Conservation (phyloP, 78 protist genomes). For the Paratrimastix pyriformis region DNA sequence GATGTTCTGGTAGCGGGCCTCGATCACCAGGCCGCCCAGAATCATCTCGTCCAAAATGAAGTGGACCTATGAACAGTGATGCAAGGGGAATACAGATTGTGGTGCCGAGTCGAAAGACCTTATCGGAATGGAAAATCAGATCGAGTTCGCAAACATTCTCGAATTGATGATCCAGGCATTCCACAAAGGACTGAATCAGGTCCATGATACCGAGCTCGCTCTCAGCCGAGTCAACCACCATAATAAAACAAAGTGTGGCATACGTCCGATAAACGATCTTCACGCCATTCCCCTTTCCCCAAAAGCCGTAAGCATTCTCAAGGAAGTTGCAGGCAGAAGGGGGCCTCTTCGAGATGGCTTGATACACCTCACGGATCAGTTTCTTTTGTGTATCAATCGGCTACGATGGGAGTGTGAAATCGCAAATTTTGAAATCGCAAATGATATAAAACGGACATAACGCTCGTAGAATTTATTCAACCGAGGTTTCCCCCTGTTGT, state of each 20-base stretch:
- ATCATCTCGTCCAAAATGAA: neutral
- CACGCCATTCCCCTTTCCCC: neutral
- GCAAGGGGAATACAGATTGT: neutral
- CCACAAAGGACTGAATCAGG: constrained; percentile 3
- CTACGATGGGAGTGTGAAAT: no score
- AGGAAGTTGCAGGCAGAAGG: neutral
- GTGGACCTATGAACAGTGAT: neutral
- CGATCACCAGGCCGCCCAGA: neutral
- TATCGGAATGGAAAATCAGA: neutral
- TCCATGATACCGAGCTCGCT: neutral
- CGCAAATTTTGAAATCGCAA: no score
- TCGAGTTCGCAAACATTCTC: constrained; percentile 13
- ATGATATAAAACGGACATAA: no score
- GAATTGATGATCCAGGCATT: neutral
- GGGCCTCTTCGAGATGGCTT: no score
- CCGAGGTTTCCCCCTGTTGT: no score
- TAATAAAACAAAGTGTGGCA: neutral
- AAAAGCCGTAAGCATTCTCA: constrained; percentile 8
- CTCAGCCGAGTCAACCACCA: neutral
- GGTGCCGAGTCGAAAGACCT: neutral
- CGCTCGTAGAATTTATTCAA: no score
- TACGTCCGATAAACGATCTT: constrained; percentile 7
- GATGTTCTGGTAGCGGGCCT: neutral
- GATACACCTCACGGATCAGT: no score
- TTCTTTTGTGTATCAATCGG: no score